phyloP scores from a whole-genome alignment of 805 yeast species.

The Candida coleopterorum region DNA sequence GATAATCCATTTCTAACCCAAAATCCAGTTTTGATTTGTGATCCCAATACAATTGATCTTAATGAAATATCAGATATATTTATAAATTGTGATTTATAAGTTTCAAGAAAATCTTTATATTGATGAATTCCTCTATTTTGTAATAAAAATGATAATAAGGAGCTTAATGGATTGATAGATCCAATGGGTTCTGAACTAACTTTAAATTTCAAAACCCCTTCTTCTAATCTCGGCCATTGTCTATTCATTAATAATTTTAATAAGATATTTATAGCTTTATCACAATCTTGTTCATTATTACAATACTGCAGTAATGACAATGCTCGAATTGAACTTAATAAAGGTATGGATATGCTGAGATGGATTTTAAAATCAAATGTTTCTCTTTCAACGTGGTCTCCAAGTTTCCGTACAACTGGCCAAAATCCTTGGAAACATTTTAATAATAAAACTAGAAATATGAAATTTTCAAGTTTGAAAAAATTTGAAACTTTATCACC shows the following conservation, averaged over 20 bases:
- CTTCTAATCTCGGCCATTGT: slow-evolving; percentile 15
- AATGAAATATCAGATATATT: slow-evolving; percentile 53
- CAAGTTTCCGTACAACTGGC: slow-evolving; percentile 53
- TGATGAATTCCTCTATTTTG: slow-evolving; percentile 25
- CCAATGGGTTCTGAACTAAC: slow-evolving; percentile 51
- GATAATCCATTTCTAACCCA: slow-evolving; percentile 73
- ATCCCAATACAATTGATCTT: slow-evolving; percentile 57
- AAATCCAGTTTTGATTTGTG: slow-evolving; percentile 82
- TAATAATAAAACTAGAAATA: slow-evolving; percentile 42
- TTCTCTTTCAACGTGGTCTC: slow-evolving; percentile 66
- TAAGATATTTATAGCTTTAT: slow-evolving; percentile 24
- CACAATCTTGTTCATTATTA: slow-evolving; percentile 12
- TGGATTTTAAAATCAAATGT: slow-evolving; percentile 46
- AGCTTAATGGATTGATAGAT: slow-evolving; percentile 56
- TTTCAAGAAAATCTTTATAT: slow-evolving; percentile 28
- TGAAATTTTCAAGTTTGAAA: slow-evolving; percentile 32
- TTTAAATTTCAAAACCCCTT: slow-evolving; percentile 30
- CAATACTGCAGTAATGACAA: slow-evolving; percentile 22
- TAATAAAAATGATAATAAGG: slow-evolving; percentile 44
- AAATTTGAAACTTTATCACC: slow-evolving; percentile 16
- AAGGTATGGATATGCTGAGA: slow-evolving; percentile 42
- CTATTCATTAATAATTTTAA: slow-evolving; percentile 25
- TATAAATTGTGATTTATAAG: slow-evolving; percentile 12
- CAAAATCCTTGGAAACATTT: slow-evolving; percentile 55
- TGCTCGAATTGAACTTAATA: slow-evolving; percentile 38